These are phyloP conservation scores for Starmerella potacharoeniae DNA, from an alignment of 805 yeast genomes.

Conservation along the genomic window DNA sequence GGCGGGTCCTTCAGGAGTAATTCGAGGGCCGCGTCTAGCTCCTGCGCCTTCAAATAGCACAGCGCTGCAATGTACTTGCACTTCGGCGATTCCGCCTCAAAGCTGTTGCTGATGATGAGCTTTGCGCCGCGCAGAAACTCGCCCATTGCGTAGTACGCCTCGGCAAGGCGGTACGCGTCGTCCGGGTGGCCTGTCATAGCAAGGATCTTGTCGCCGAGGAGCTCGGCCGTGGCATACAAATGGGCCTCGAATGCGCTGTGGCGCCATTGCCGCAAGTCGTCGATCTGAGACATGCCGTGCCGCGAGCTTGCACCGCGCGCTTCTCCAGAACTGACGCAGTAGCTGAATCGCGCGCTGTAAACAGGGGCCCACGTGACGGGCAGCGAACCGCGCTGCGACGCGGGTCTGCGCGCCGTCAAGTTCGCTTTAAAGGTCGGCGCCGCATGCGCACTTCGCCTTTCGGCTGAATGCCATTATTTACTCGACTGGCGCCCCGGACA, in stretches of 20 bases:
- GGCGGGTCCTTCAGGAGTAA: constrained; percentile 32
- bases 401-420: too few species aligned
- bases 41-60: constrained; percentile 35
- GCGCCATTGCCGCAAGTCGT: constrained; percentile 78
- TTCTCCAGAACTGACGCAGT: too few species aligned
- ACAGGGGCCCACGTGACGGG: too few species aligned
- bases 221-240: constrained; percentile 79
- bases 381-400: too few species aligned
- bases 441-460: too few species aligned
- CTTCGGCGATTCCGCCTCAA: constrained; percentile 37
- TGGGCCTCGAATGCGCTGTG: constrained; percentile 90
- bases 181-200: constrained; percentile 74
- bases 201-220: constrained; percentile 80
- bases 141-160: constrained; percentile 67
- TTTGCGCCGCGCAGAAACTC: constrained; percentile 70
- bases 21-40: constrained; percentile 82
- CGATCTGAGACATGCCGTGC: constrained; percentile 50
- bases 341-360: too few species aligned
- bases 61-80: constrained; percentile 74
- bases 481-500: too few species aligned
- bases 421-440: too few species aligned
- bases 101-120: constrained; percentile 46
- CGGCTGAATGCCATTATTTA: too few species aligned
- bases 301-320: not conserved
- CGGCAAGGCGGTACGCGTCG: constrained; percentile 95